Base-by-base conservation (phyloP, 2,329 filamentous ascomycete genomes). In the Myriosclerotinia scirpicola region DNA sequence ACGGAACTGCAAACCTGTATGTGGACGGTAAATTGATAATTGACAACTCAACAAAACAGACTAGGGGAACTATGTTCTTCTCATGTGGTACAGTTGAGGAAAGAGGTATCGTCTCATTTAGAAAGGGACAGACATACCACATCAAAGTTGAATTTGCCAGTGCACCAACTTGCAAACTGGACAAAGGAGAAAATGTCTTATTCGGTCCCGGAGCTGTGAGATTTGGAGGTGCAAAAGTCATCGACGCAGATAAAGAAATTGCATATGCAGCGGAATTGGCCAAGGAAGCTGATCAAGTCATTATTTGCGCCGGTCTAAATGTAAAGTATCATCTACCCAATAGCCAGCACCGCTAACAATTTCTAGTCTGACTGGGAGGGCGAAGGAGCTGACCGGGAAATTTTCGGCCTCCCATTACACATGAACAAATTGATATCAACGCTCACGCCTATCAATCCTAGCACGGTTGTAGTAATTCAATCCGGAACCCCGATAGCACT, bases 271-370 rank as follows among this genome's bases (percentile, higher is more conserved):
- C 89, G 1, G 81, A 84, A 46, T 80, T 89, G 6, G 91, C 91
- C 46, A 83, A 81, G 73, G 81, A 84, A 54, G 87, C 88, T 1
- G 90, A 93, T 65, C 88, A 92, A 74, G 90, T 92, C 60, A 83
- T 95, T 68, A 80, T 94, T 58, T 90, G 91, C 74, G 88, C 88
- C 1, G 91, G 92, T 1, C 83, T 94, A 61, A 93, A 92, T 73
- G 84, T 72, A 36, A 38, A 70, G 68, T 6, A 12, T 48, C 8
- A 7, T 11, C 22, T 7, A 3, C 2, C 12, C 15, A 86, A 85
- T 94, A 0, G 81, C 87, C 5, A 82, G 82, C 0, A 88, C 14
- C 15, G 8, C 50, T 64, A 55, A 64, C 20, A 36, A 6, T 34
- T 1, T 81, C 86, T 86, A 87, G 70, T 80, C 68, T 15, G 76